These are phyloP conservation scores for Areca catechu DNA, from an alignment of 176 grass and related monocot genomes.

Conservation along the genomic window DNA sequence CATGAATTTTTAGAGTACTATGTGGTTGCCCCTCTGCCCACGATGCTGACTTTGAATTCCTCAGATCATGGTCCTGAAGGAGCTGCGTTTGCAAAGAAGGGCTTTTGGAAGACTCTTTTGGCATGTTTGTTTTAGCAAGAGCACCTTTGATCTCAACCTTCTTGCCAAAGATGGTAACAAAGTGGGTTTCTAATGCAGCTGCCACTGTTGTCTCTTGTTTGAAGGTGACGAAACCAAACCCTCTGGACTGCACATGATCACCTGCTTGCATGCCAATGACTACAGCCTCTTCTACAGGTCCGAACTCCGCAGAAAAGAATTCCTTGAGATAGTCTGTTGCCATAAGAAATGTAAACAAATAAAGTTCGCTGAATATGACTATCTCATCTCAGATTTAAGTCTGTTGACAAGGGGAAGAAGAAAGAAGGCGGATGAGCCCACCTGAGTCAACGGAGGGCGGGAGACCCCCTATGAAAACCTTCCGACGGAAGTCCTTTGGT, in stretches of 20 bases:
- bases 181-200: slow-evolving; percentile 49
- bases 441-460: slow-evolving; percentile 45
- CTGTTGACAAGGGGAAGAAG: slow-evolving; percentile 5
- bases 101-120: slow-evolving; percentile 17
- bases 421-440: slow-evolving; percentile 15
- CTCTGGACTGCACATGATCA: slow-evolving; percentile 33
- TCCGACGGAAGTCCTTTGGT: slow-evolving; percentile 30
- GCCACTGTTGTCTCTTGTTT: slow-evolving; percentile 31
- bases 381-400: not conserved
- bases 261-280: slow-evolving; percentile 34
- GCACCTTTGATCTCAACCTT: slow-evolving; percentile 62
- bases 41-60: too few relatives aligned
- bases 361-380: too few relatives aligned
- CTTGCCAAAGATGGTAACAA: slow-evolving; percentile 48
- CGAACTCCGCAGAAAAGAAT: slow-evolving; percentile 49
- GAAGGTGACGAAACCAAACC: slow-evolving; percentile 64
- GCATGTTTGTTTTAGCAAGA: slow-evolving; percentile 24
- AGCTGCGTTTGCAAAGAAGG: slow-evolving; percentile 10
- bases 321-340: slow-evolving; percentile 30
- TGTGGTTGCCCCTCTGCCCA: too few relatives aligned
- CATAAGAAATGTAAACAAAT: too few relatives aligned
- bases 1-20: not conserved
- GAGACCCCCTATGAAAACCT: slow-evolving; percentile 60
- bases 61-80: slow-evolving; percentile 9
- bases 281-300: slow-evolving; percentile 55